These are phyloP conservation scores for Entelexis paramagnoliae DNA, from an alignment of 1,139 yeast genomes.

Conservation along the genomic window DNA sequence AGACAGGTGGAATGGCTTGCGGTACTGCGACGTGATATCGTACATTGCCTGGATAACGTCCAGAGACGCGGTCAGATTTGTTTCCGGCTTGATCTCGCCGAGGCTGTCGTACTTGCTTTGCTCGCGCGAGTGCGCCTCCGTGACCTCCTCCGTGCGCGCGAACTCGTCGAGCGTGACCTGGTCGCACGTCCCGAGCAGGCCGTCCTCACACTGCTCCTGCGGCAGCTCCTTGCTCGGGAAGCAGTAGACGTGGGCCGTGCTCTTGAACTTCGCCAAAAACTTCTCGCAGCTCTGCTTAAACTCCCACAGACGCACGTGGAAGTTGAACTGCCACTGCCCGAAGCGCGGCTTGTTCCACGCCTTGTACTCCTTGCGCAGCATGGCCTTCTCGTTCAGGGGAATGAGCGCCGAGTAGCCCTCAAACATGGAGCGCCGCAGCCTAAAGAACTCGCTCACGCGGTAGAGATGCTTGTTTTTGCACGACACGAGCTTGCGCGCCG, in stretches of 20 bases:
- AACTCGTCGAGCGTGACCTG: slow-evolving; percentile 8
- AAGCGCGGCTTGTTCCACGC: slow-evolving; percentile 11
- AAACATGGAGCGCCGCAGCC: slow-evolving; percentile 45
- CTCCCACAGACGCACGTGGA: slow-evolving; percentile 17
- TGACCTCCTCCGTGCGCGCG: slow-evolving; percentile 9
- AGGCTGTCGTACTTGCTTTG: background rate
- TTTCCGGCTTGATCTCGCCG: background rate
- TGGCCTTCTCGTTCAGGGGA: slow-evolving; percentile 33
- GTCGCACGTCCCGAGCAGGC: slow-evolving; percentile 16
- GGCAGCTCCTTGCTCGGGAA: slow-evolving; percentile 9
- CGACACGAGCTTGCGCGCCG: slow-evolving; percentile 25
- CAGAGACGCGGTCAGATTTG: background rate
- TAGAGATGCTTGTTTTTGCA: slow-evolving; percentile 47
- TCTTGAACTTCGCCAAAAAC: slow-evolving; percentile 2
- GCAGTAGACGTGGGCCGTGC: slow-evolving; percentile 12
- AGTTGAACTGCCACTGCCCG: slow-evolving; percentile 33
- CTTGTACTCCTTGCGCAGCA: slow-evolving; percentile 34
- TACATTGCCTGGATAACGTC: background rate
- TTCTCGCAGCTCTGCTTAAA: slow-evolving; percentile 12
- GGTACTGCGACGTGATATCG: slow-evolving; percentile 2
- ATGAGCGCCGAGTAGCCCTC: slow-evolving; percentile 51
- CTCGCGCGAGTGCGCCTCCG: slow-evolving; percentile 11
- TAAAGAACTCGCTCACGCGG: slow-evolving; percentile 39
- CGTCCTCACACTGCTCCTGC: background rate
- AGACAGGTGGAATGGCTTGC: slow-evolving; percentile 11